phyloP scores from a whole-genome alignment of 1,284 basidiomycete genomes.

The Sporisorium iseilematis-ciliati region DNA sequence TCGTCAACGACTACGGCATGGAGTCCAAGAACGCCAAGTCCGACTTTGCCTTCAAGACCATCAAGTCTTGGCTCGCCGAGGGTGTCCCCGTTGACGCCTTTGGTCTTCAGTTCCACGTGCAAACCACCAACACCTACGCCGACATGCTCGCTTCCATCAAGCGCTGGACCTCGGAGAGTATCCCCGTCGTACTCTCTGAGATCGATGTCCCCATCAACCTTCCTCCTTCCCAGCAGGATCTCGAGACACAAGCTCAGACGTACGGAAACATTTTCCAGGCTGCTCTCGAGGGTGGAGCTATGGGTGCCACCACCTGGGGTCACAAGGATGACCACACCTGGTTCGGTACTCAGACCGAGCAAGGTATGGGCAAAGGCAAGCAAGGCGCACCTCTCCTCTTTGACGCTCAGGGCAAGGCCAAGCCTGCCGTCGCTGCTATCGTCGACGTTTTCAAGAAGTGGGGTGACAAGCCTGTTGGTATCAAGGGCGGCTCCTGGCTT shows the following conservation, averaged over 20 bases:
- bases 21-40: constrained; percentile 34
- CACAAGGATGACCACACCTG: constrained; percentile 28
- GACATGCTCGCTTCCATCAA: constrained; percentile 47
- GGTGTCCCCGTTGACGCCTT: constrained; percentile 38
- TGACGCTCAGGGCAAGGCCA: constrained; percentile 39
- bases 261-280: constrained; percentile 44
- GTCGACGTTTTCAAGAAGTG: constrained; percentile 54
- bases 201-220: constrained; percentile 44
- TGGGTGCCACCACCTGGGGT: constrained; percentile 40
- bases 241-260: constrained; percentile 48
- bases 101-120: constrained; percentile 46
- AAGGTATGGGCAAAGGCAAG: constrained; percentile 29
- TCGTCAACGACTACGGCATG: constrained; percentile 52
- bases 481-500: constrained; percentile 21
- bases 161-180: constrained; percentile 32
- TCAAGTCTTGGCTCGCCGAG: constrained; percentile 43
- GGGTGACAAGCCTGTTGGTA: constrained; percentile 45
- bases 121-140: constrained; percentile 19
- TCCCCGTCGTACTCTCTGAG: constrained; percentile 46
- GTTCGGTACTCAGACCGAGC: constrained; percentile 29
- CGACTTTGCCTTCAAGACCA: constrained; percentile 51
- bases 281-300: constrained; percentile 40
- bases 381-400: constrained; percentile 36
- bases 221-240: constrained; percentile 30
- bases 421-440: constrained; percentile 43